Conservation (phyloP, 805 yeast species). For the Pichia ethanolica region DNA sequence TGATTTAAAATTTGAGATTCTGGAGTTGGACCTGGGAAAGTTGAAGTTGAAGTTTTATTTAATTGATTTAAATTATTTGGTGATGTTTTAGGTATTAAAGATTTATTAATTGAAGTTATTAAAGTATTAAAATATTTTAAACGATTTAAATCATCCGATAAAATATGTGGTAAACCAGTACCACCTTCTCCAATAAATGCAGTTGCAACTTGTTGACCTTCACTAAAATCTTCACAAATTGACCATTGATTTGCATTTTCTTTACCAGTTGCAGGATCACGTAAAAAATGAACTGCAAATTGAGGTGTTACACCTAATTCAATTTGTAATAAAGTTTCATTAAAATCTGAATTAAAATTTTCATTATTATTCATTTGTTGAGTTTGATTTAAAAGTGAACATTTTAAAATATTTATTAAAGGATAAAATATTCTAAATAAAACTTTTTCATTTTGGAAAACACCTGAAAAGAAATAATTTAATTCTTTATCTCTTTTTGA, state of each 20-base stretch:
- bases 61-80: conserved; percentile 21
- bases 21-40: conserved; percentile 1
- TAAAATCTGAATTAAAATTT: conserved; percentile 21
- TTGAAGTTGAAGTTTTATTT: neutral
- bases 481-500: conserved; percentile 66
- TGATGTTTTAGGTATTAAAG: conserved; percentile 22
- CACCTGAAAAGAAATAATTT: conserved; percentile 72
- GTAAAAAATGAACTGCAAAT: conserved; percentile 68
- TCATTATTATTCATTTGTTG: conserved; percentile 18
- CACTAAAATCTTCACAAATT: conserved; percentile 77
- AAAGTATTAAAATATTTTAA: conserved; percentile 28
- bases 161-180: conserved; percentile 57
- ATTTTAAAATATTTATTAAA: conserved; percentile 47
- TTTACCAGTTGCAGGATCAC: conserved; percentile 38
- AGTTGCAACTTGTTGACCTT: conserved; percentile 70
- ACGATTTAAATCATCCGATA: conserved; percentile 43
- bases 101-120: conserved; percentile 24
- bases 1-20: conserved; percentile 3
- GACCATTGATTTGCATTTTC: conserved; percentile 62
- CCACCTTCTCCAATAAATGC: conserved; percentile 57
- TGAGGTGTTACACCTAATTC: conserved; percentile 51
- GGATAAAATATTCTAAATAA: conserved; percentile 70
- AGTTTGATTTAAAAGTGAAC: conserved; percentile 44
- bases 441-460: conserved; percentile 58
- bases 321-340: conserved; percentile 32